These are phyloP conservation scores for Geotrichum bryndzae DNA, from an alignment of 1,139 yeast genomes.

Conservation along the genomic window DNA sequence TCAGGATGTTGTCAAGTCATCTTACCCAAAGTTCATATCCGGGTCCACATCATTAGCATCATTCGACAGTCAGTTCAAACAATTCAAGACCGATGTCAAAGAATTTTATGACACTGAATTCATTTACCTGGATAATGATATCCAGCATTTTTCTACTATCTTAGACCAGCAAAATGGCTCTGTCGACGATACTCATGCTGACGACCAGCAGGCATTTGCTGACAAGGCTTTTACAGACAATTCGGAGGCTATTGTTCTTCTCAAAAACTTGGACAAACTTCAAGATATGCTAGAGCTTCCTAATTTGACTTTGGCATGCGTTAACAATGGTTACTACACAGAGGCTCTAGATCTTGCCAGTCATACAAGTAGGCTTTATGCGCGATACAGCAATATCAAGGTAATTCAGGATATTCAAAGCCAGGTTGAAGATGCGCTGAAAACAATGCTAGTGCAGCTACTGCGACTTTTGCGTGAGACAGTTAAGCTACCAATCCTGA, in stretches of 20 bases:
- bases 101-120: constrained; percentile 18
- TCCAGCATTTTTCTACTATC: constrained; percentile 10
- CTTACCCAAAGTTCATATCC: constrained; percentile 20
- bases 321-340: constrained; percentile 78
- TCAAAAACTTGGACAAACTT: constrained; percentile 63
- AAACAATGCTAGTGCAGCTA: constrained; percentile 46
- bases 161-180: not conserved
- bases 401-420: constrained; percentile 47
- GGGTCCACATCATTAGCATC: constrained; percentile 24
- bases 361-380: constrained; percentile 58
- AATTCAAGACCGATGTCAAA: constrained; percentile 19
- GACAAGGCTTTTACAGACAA: not conserved
- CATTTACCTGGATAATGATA: constrained; percentile 13
- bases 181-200: not conserved
- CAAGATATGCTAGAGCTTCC: constrained; percentile 81
- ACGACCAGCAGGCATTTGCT: not conserved
- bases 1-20: constrained; percentile 5
- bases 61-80: constrained; percentile 19
- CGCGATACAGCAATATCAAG: constrained; percentile 59
- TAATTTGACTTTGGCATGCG: constrained; percentile 73
- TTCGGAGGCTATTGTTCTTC: constrained; percentile 32
- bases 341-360: constrained; percentile 79
- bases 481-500: constrained; percentile 66
- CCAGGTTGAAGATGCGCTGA: constrained; percentile 35
- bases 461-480: constrained; percentile 67